Conservation (phyloP, 2,329 filamentous ascomycete genomes). For the Arthrinium puccinioides region DNA sequence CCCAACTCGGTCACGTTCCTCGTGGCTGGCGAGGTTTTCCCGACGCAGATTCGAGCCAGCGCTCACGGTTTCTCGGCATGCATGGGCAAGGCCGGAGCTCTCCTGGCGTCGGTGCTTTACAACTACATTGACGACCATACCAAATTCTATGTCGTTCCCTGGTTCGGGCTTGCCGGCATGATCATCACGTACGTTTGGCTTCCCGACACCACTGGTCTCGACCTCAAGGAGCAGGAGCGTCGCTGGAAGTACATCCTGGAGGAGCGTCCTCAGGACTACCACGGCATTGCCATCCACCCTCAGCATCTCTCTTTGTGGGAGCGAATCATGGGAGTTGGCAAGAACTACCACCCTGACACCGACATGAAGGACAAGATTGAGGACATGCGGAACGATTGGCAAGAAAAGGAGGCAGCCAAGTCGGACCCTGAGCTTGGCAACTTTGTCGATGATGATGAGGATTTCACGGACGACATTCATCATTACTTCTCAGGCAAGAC, state of each 20-base stretch:
- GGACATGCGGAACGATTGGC: slow-evolving; percentile 67
- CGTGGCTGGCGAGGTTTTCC: slow-evolving; percentile 92
- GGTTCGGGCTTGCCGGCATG: slow-evolving; percentile 83
- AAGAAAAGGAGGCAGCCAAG: slow-evolving; percentile 38
- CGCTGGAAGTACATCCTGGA: slow-evolving; percentile 82
- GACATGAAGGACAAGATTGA: slow-evolving; percentile 81
- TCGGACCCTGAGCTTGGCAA: slow-evolving; percentile 40
- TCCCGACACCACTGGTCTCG: slow-evolving; percentile 93
- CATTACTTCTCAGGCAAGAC: slow-evolving; percentile 38
- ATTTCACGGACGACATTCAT: slow-evolving; percentile 46
- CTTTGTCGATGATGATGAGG: slow-evolving; percentile 34
- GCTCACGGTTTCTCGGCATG: slow-evolving; percentile 95
- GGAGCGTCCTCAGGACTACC: slow-evolving; percentile 75
- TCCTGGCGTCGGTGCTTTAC: slow-evolving; percentile 82
- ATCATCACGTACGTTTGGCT: slow-evolving; percentile 78
- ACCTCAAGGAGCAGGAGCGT: slow-evolving; percentile 94
- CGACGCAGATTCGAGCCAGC: slow-evolving; percentile 84
- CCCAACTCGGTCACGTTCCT: slow-evolving; percentile 96
- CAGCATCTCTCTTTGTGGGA: slow-evolving; percentile 87
- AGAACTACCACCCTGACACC: slow-evolving; percentile 73
- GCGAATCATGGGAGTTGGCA: slow-evolving; percentile 68
- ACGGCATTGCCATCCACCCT: slow-evolving; percentile 86
- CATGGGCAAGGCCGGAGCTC: slow-evolving; percentile 79
- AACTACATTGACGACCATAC: slow-evolving; percentile 83
- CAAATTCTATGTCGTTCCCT: slow-evolving; percentile 89